A percentile compares a stretch with the other conserved stretches of the same genome.
These are phyloP conservation scores for Microthlaspi erraticum DNA, from an alignment of 345 rosid species.

Conservation along the genomic window DNA sequence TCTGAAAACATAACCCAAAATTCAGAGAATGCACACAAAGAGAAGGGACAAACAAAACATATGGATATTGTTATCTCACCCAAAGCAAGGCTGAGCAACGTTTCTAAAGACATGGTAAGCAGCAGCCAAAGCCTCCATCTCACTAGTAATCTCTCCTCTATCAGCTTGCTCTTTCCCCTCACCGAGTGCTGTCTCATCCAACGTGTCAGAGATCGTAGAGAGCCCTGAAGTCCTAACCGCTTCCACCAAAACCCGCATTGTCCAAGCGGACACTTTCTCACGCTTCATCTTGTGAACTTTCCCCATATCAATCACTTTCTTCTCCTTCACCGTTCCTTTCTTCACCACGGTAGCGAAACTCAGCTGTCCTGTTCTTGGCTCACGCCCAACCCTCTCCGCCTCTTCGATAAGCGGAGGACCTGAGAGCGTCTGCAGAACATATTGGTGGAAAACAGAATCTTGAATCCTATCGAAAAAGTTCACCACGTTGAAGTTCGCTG, in stretches of 20 bases:
- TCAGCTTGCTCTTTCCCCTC: conserved; percentile 53
- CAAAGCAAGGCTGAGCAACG: conserved; percentile 54
- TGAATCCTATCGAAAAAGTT: conserved; percentile 89
- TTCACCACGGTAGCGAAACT: conserved; percentile 55
- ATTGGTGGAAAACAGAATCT: conserved; percentile 85
- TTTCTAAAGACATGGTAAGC: conserved; percentile 69
- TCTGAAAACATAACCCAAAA: conserved; percentile 44
- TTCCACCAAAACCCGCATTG: conserved; percentile 80
- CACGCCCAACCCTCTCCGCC: conserved; percentile 62
- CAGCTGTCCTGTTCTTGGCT: conserved; percentile 54
- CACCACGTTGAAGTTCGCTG: conserved; percentile 76
- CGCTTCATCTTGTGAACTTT: conserved; percentile 72
- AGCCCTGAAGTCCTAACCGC: conserved; percentile 71
- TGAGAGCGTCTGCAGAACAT: conserved; percentile 74
- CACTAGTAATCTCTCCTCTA: conserved; percentile 71
- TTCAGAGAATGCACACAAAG: conserved; percentile 6
- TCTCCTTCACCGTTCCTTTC: conserved; percentile 54
- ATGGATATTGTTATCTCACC: conserved; percentile 49
- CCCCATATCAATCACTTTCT: conserved; percentile 82
- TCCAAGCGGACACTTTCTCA: conserved; percentile 90
- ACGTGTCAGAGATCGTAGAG: conserved; percentile 69
- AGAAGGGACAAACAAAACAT: not conserved
- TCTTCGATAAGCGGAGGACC: conserved; percentile 77
- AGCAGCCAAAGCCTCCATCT: conserved; percentile 79
- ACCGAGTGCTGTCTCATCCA: conserved; percentile 57